A percentile compares a stretch with the other conserved stretches of the same genome.
These are phyloP conservation scores for Pyronema domesticum DNA, from an alignment of 495 filamentous ascomycete genomes.

Conservation along the genomic window DNA sequence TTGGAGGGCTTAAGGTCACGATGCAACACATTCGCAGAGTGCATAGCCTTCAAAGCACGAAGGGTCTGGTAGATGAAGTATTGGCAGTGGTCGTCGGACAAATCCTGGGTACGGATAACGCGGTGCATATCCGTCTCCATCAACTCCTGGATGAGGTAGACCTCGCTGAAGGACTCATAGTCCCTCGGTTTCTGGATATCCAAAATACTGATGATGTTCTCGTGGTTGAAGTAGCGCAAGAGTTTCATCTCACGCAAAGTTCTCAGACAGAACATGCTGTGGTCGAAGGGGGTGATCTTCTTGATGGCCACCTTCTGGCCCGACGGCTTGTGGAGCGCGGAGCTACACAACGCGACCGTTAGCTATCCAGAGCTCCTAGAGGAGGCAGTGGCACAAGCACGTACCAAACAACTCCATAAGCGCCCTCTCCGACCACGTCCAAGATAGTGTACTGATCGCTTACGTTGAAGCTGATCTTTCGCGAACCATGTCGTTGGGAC, in stretches of 20 bases:
- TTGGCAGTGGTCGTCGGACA: constrained; percentile 98
- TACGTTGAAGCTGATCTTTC: constrained; percentile 99
- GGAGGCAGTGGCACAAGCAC: constrained; percentile 17
- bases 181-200: constrained; percentile 96
- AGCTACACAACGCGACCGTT: constrained; percentile 37
- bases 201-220: constrained; percentile 98
- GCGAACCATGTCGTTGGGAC: constrained; percentile 33
- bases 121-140: constrained; percentile 99
- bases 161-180: constrained; percentile 92
- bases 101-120: constrained; percentile 94
- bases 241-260: constrained; percentile 99
- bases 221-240: constrained; percentile 97
- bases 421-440: constrained; percentile 97
- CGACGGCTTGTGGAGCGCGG: constrained; percentile 94
- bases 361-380: not conserved
- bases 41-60: constrained; percentile 95
- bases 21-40: constrained; percentile 95
- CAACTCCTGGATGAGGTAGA: constrained; percentile 98
- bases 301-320: constrained; percentile 99
- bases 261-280: constrained; percentile 96
- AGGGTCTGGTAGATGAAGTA: constrained; percentile 99
- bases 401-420: constrained; percentile 98
- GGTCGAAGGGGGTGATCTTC: constrained; percentile 98
- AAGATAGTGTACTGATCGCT: constrained; percentile 99
- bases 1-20: constrained; percentile 97